phyloP scores from a whole-genome alignment of 2,329 filamentous ascomycete species.

The Dactylellina haptotyla region DNA sequence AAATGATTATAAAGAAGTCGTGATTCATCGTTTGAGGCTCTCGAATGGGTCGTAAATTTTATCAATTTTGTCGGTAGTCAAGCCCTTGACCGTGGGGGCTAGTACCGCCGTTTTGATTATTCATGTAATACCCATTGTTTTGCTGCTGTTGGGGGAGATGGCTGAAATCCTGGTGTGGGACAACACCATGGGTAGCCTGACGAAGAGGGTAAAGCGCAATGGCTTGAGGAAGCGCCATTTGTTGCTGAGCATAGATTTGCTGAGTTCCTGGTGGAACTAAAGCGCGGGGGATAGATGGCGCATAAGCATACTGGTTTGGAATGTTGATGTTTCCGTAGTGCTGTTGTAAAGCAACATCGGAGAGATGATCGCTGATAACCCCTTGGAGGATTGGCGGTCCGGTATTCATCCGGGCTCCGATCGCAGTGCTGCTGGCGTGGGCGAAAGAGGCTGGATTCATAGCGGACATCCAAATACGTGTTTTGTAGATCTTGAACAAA shows the following conservation, averaged over 20 bases:
- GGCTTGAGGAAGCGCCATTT: constrained; percentile 43
- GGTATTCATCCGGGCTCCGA: constrained; percentile 31
- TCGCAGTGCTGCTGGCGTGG: constrained; percentile 68
- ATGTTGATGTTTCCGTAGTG: constrained; percentile 47
- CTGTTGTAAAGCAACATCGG: constrained; percentile 45
- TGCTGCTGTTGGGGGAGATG: constrained; percentile 53
- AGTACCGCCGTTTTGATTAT: constrained; percentile 40
- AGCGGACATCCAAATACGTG: constrained; percentile 98
- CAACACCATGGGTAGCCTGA: constrained; percentile 43
- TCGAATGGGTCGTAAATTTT: constrained; percentile 1
- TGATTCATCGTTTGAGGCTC: constrained; percentile 9
- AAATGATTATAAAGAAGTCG: constrained; percentile 29
- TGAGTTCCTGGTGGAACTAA: constrained; percentile 50
- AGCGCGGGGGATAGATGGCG: constrained; percentile 47
- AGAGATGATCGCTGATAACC: constrained; percentile 51
- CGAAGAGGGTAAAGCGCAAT: constrained; percentile 48
- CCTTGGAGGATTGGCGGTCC: constrained; percentile 50
- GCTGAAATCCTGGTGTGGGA: constrained; percentile 51
- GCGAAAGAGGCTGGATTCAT: constrained; percentile 97
- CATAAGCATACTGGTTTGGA: constrained; percentile 37
- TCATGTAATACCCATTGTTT: constrained; percentile 53
- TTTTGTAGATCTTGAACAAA: constrained; percentile 99
- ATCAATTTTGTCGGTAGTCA: constrained; percentile 42
- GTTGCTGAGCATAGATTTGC: constrained; percentile 50
- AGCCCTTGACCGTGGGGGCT: constrained; percentile 45